Base-by-base conservation (phyloP, 1,284 basidiomycete genomes). In the Trichosporon faecale region DNA sequence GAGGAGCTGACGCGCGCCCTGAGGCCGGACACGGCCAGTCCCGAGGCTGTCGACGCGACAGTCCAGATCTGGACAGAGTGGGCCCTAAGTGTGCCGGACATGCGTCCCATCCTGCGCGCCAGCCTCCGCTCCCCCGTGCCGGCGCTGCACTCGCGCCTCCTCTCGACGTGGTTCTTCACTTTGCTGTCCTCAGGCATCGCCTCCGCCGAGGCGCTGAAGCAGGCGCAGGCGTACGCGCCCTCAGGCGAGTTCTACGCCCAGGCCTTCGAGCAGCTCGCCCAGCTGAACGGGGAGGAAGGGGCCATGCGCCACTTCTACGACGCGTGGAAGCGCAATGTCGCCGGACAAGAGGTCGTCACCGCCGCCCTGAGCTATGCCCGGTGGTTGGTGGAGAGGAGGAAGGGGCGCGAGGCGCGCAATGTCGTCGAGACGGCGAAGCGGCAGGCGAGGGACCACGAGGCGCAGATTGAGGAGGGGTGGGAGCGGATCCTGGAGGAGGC, bases 1-100 rank as follows among this genome's bases (percentile, higher is more conserved):
- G 70, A 74, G n/a, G 72, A 68, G 4, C 68, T 71, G 18, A 70
- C 76, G 27, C 66, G 71, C 40, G 29, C 67, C 2, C 74, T 77
- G 7, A 73, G 73, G 0, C 60, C n/a, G 7, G 40, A 70, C 14
- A 57, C 66, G 16, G 49, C 74, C 6, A 23, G 66, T 0, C 61
- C 69, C 18, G 72, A 75, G 12, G 74, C 73, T 1, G 61, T 70
- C 52, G 66, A 68, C 2, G 65, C 67, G 7, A 73, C 78, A 6
- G 35, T 69, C 2, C 25, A 40, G 0, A 72, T 80, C 14, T 82
- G 79, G 79, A 65, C 61, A 4, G 49, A 67, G 2, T 80, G 78
- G 76, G 70, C 73, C 0, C 55, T 68, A 4, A 73, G 65, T 64
- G 75, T 76, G 68, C 67, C 67, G n/a, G 35, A 25, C 21, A 57